Evolutionary conservation across 1,139 yeast genomes (phyloP), one percentile per base, ranked within the genome.

Genomic region (Zygoascus sp.): DNA sequence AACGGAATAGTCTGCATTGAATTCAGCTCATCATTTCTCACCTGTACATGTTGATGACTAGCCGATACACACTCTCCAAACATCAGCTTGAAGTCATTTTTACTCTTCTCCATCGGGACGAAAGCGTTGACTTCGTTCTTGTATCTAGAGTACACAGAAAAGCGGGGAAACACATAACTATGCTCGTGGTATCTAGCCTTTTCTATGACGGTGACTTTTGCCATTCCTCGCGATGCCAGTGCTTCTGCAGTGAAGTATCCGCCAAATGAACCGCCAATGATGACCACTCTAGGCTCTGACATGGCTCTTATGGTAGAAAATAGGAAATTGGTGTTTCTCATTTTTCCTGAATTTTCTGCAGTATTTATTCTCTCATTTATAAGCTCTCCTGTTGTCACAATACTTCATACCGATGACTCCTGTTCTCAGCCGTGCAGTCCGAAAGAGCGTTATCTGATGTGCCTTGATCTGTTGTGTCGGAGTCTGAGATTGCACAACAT

Each of bases 251-350:
- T 47, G 11, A 45, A 42, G 37, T 46, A 52, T 3, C 56, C 56
- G 11, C 51, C 54, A 28, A 44, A 53, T 16, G 52, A 47, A 8
- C 55, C 56, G 10, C 56, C 56, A 25, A 53, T 48, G 11, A 53
- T 51, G 13, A 47, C 53, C 16, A 53, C 39, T 6, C 21, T 32
- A 13, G 42, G 42, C 22, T 30, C 35, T 15, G 46, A 10, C 27
- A 23, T 23, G n/a, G n/a, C n/a, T n/a, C n/a, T n/a, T n/a, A n/a
- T n/a, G n/a, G n/a, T n/a, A n/a, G n/a, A n/a, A n/a, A n/a, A n/a
- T n/a, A n/a, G n/a, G n/a, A n/a, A n/a, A n/a, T n/a, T n/a, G n/a
- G n/a, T n/a, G n/a, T n/a, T n/a, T n/a, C n/a, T n/a, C n/a, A n/a
- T n/a, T n/a, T n/a, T n/a, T n/a, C n/a, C n/a, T n/a, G n/a, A n/a